phyloP scores from a whole-genome alignment of 371 early-diverging fungal species.

The Nematocida homosporus region DNA sequence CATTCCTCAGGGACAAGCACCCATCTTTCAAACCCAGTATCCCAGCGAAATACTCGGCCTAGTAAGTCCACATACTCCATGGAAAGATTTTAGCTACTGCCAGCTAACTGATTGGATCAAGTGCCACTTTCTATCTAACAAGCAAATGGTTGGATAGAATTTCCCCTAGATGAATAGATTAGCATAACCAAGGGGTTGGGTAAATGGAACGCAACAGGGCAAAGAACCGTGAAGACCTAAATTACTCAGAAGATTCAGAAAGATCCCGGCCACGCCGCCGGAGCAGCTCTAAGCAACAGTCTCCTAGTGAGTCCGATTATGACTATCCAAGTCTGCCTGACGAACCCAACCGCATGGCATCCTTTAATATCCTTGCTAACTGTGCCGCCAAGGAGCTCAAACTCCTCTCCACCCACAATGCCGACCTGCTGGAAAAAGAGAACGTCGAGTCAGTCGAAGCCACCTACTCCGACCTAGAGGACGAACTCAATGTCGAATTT shows the following conservation, averaged over 20 bases:
- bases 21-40: neutral
- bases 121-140: neutral
- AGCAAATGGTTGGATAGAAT: constrained; percentile 54
- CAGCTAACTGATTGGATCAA: constrained; percentile 1
- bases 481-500: constrained; percentile 63
- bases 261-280: no score
- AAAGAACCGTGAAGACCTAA: no score
- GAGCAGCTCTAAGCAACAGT: no score
- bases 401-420: neutral
- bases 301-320: no score
- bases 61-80: constrained; percentile 5
- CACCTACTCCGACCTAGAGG: constrained; percentile 23
- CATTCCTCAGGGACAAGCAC: neutral
- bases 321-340: neutral
- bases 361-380: constrained; percentile 56
- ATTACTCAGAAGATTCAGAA: no score
- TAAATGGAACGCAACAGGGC: constrained; percentile 45
- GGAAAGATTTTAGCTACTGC: no score
- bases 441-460: constrained; percentile 20
- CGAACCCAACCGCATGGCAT: neutral
- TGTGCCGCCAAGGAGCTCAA: constrained; percentile 55
- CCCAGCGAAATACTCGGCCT: neutral
- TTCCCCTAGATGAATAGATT: constrained; percentile 43
- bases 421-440: constrained; percentile 9
- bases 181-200: constrained; percentile 28